Conservation (phyloP, 805 yeast genomes). For the Grigorovia humatica region DNA sequence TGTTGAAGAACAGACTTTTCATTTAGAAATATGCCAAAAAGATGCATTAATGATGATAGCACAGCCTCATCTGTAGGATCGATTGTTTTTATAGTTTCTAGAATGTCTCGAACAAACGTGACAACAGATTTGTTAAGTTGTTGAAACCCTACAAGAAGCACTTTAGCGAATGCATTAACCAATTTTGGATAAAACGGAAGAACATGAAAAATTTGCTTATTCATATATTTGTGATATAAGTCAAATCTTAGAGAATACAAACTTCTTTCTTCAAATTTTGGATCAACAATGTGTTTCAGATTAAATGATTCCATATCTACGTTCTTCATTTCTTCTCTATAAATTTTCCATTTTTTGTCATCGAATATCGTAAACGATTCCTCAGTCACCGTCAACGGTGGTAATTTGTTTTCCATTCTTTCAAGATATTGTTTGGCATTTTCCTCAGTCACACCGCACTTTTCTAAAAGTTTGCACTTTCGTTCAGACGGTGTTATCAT, state of each 20-base stretch:
- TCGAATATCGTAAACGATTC: neutral
- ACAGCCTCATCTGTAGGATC: slow-evolving; percentile 21
- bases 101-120: slow-evolving; percentile 29
- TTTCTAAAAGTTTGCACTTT: slow-evolving; percentile 14
- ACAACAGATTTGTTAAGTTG: slow-evolving; percentile 27
- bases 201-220: slow-evolving; percentile 35
- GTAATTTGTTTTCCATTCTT: slow-evolving; percentile 26
- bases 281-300: slow-evolving; percentile 3
- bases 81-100: slow-evolving; percentile 32
- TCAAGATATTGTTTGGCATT: slow-evolving; percentile 25
- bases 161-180: slow-evolving; percentile 31
- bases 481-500: slow-evolving; percentile 18
- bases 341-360: neutral
- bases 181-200: slow-evolving; percentile 36
- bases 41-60: slow-evolving; percentile 33
- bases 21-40: slow-evolving; percentile 35
- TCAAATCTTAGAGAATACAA: slow-evolving; percentile 33
- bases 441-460: slow-evolving; percentile 25
- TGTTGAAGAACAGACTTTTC: slow-evolving; percentile 32
- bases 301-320: neutral
- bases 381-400: slow-evolving; percentile 9
- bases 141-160: slow-evolving; percentile 30
- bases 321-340: neutral
- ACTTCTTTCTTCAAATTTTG: neutral
- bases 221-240: slow-evolving; percentile 24